Base-by-base conservation (phyloP, 208 protist species). In the Leishmania braziliensis region DNA sequence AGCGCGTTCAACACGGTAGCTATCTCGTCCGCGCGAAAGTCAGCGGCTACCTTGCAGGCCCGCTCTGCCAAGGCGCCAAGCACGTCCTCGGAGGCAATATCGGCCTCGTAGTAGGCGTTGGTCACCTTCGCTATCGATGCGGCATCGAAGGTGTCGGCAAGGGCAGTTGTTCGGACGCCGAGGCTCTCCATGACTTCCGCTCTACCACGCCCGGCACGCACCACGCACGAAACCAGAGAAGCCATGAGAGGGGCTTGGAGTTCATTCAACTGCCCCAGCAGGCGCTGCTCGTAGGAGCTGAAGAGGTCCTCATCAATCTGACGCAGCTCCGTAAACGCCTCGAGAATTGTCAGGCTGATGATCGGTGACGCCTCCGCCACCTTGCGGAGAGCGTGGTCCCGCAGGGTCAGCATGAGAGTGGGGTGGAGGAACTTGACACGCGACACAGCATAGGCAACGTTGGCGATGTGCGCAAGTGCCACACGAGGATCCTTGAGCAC, bases 31-130 rank as follows among this genome's bases (percentile, higher is more conserved):
- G 86, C 78, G 69, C 93, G 91, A 68, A 98, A 95, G 78, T 96
- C 92, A 0, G 86, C 51, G 39, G 90, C 88, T 26, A 96, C 87
- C 77, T 92, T 94, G 85, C 92, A 96, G 20, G 93, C 93, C 46
- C 92, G 91, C 89, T 98, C 93, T 50, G 95, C 95, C 75, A 98
- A 81, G 16, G 91, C 88, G n/a, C 93, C 93, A 79, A 98, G 88
- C 46, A 96, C 91, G 36, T 96, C 95, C 81, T 98, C 93, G 53
- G 86, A 88, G 9, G 93, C 63, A 5, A 93, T 80, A 75, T 88
- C 90, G 23, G 92, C 91, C 48, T 90, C 86, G 77, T 86, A 93
- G 85, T 91, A 96, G 3, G 95, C 95, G 71, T 95, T 82, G 63
- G 86, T 94, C 33, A 88, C 85, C 75, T 91, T 94, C 39, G 95